phyloP scores from a whole-genome alignment of 1,284 basidiomycete genomes.

The Trichosporon sp. region DNA sequence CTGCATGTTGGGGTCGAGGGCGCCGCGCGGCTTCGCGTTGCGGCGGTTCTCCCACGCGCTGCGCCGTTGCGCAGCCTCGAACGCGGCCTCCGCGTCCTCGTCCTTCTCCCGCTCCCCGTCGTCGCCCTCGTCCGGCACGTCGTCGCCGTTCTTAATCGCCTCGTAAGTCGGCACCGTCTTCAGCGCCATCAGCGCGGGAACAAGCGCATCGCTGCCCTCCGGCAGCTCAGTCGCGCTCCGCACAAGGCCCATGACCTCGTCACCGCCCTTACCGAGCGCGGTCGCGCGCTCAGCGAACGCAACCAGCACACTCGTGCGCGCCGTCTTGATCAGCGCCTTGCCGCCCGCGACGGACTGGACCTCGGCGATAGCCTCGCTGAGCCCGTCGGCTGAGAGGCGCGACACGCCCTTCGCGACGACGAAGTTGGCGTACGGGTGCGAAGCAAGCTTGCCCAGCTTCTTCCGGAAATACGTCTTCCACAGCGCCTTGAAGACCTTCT shows the following conservation, averaged over 20 bases:
- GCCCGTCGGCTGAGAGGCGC: conserved; percentile 56
- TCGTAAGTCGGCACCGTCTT: conserved; percentile 57
- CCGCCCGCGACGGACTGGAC: conserved; percentile 56
- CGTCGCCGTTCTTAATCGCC: conserved; percentile 32
- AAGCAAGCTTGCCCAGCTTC: conserved; percentile 65
- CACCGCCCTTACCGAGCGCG: conserved; percentile 44
- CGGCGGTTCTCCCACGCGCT: conserved; percentile 46
- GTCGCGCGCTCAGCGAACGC: conserved; percentile 66
- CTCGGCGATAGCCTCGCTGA: conserved; percentile 60
- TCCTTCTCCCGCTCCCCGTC: conserved; percentile 30
- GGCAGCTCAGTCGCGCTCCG: conserved; percentile 60
- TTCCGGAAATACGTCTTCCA: conserved; percentile 73
- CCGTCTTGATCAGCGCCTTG: conserved; percentile 55
- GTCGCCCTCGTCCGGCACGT: conserved; percentile 21
- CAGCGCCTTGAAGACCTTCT: conserved; percentile 60
- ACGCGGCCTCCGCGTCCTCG: conserved; percentile 37
- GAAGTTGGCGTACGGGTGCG: conserved; percentile 87
- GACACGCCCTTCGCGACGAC: conserved; percentile 74
- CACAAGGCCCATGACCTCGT: conserved; percentile 56
- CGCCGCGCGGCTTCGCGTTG: conserved; percentile 29
- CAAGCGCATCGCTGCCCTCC: conserved; percentile 55
- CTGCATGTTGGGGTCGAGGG: conserved; percentile 66
- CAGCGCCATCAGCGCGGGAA: conserved; percentile 63
- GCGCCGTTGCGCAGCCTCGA: conserved; percentile 34
- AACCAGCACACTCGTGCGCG: conserved; percentile 63